A percentile compares a stretch with the other conserved stretches of the same genome.
Evolutionary conservation across 306 rosid species (phyloP).

Genomic region (Prosopis cineraria): DNA sequence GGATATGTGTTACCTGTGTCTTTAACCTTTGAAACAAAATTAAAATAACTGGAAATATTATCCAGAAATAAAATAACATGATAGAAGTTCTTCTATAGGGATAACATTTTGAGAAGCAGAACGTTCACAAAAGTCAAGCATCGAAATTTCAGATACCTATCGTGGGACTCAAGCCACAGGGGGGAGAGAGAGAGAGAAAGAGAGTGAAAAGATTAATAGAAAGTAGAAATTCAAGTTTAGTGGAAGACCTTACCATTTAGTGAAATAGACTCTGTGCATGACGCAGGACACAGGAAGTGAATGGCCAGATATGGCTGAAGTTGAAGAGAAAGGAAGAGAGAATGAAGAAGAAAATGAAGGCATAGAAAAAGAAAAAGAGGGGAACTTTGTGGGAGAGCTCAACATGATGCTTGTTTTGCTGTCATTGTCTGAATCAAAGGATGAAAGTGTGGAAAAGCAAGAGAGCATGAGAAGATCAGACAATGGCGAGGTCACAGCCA

Average conservation of each 20-base stretch:
- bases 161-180: not conserved
- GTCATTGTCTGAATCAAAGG: constrained; percentile 23
- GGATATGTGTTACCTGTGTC: not conserved
- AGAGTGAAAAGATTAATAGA: not conserved
- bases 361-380: not conserved
- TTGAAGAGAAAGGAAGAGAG: not conserved
- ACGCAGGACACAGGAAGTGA: not conserved
- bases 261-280: not conserved
- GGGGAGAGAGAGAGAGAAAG: not conserved
- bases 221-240: not conserved
- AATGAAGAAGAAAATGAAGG: not conserved
- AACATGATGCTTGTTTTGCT: constrained; percentile 40
- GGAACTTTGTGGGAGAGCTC: constrained; percentile 19
- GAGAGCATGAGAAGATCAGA: not conserved
- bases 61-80: too few relatives aligned
- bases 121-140: not conserved
- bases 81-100: too few relatives aligned
- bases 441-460: not conserved
- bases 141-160: not conserved
- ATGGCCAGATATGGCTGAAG: not conserved
- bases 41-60: too few relatives aligned
- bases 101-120: not conserved
- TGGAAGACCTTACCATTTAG: not conserved
- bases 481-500: not conserved
- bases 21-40: too few relatives aligned